Percentiles rank a stretch among this genome's conserved stretches.
phyloP scores from a whole-genome alignment of 495 filamentous ascomycete genomes.

The Lindgomyces ingoldianus region DNA sequence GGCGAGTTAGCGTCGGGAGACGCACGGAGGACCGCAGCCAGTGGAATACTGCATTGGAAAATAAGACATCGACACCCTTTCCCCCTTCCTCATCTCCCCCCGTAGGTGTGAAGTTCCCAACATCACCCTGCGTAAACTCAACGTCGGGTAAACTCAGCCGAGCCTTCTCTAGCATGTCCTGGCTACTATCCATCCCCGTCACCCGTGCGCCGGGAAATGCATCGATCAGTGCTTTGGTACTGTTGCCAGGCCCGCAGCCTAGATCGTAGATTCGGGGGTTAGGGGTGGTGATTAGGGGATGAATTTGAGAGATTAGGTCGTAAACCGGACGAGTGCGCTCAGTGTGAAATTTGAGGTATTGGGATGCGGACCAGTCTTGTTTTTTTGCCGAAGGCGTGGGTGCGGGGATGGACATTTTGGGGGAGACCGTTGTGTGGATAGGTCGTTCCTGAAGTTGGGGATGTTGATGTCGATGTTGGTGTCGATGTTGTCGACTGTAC shows the following conservation, averaged over 20 bases:
- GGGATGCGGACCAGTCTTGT: not conserved
- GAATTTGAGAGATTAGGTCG: slow-evolving; percentile 55
- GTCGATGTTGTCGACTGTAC: too few species aligned
- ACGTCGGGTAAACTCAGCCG: slow-evolving; percentile 6
- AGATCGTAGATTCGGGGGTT: slow-evolving; percentile 51
- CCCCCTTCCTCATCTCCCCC: too few species aligned
- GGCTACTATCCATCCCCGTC: slow-evolving; percentile 56
- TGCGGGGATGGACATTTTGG: not conserved
- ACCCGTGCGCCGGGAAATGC: slow-evolving; percentile 52
- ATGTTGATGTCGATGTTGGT: not conserved
- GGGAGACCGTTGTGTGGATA: not conserved
- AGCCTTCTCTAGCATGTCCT: slow-evolving; percentile 56
- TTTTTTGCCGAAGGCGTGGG: not conserved
- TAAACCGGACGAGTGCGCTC: slow-evolving; percentile 46
- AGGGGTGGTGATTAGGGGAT: slow-evolving; percentile 35
- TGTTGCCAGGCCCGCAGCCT: slow-evolving; percentile 60
- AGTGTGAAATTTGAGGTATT: not conserved
- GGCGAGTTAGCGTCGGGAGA: slow-evolving; percentile 47
- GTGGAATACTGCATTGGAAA: slow-evolving; percentile 59
- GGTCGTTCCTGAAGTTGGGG: too few species aligned
- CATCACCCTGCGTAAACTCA: slow-evolving; percentile 19
- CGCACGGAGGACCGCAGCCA: slow-evolving; percentile 52
- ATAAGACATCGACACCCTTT: slow-evolving; percentile 50
- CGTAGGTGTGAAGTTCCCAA: slow-evolving; percentile 48
- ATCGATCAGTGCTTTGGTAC: slow-evolving; percentile 49